Conservation (phyloP, 1,139 yeast species). For the Scheffersomyces insectosa region DNA sequence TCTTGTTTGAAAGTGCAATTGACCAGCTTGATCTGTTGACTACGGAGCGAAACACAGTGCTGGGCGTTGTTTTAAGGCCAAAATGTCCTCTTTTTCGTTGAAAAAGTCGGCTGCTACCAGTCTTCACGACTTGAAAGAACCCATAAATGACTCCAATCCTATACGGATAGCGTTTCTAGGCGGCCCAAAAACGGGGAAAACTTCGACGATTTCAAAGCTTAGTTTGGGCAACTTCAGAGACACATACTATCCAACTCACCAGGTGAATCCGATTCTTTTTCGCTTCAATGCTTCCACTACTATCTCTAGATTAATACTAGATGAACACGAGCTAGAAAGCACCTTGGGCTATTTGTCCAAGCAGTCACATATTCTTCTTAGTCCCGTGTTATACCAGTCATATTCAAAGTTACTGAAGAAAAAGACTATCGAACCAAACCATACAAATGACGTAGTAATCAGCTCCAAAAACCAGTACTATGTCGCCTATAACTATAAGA, state of each 20-base stretch:
- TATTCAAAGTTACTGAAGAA: conserved; percentile 4
- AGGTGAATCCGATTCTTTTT: conserved; percentile 54
- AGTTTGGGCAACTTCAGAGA: conserved; percentile 49
- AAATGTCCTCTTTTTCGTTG: too few relatives aligned
- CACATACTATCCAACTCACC: conserved; percentile 68
- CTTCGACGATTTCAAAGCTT: conserved; percentile 52
- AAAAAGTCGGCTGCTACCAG: too few relatives aligned
- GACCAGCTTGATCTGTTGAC: too few relatives aligned
- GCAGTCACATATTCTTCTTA: conserved; percentile 19
- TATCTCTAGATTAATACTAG: conserved; percentile 47
- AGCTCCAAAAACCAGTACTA: conserved; percentile 26
- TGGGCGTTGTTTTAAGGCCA: too few relatives aligned
- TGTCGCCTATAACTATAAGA: conserved; percentile 16
- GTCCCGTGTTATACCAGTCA: conserved; percentile 32
- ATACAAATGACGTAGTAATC: conserved; percentile 7
- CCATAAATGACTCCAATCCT: conserved; percentile 37
- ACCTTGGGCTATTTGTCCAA: conserved; percentile 12
- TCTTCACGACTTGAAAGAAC: conserved; percentile 8
- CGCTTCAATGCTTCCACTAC: conserved; percentile 47
- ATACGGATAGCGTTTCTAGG: conserved; percentile 60
- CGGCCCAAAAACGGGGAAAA: conserved; percentile 52
- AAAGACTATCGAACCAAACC: neutral
- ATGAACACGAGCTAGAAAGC: conserved; percentile 31
- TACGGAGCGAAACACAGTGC: too few relatives aligned
- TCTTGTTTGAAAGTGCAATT: too few relatives aligned